Conservation (phyloP, 257 asterid species). For the Jasminum sambac region DNA sequence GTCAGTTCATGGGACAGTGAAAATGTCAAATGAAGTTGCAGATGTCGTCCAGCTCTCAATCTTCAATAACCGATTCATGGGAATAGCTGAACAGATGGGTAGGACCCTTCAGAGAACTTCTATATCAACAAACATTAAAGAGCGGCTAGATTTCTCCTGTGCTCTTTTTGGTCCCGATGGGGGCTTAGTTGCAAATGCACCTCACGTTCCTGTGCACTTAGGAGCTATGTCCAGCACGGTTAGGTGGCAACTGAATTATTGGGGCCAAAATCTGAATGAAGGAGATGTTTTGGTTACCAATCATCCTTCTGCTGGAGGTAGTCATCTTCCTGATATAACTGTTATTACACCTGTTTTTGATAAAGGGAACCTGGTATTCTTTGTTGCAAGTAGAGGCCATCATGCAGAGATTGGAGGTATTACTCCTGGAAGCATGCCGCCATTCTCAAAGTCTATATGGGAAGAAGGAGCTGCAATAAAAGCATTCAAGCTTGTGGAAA, state of each 20-base stretch:
- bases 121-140: constrained; percentile 91
- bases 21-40: constrained; percentile 68
- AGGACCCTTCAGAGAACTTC: constrained; percentile 96
- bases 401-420: constrained; percentile 99
- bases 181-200: constrained; percentile 97
- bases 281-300: constrained; percentile 94
- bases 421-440: constrained; percentile 99
- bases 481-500: constrained; percentile 92
- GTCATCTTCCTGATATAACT: constrained; percentile 95
- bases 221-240: constrained; percentile 99
- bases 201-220: constrained; percentile 96
- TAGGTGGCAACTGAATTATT: constrained; percentile 80
- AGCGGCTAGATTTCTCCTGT: constrained; percentile 93
- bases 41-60: constrained; percentile 97
- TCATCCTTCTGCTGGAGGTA: constrained; percentile 97
- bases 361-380: constrained; percentile 69
- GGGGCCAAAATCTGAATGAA: constrained; percentile 75
- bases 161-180: constrained; percentile 96
- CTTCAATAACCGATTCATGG: constrained; percentile 94
- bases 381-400: constrained; percentile 96
- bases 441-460: constrained; percentile 90
- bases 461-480: constrained; percentile 99
- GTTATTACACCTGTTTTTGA: constrained; percentile 88
- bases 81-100: constrained; percentile 99
- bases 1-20: constrained; percentile 34